Conservation (phyloP, 1,284 basidiomycete genomes). For the Hypsizygus ulmarius region DNA sequence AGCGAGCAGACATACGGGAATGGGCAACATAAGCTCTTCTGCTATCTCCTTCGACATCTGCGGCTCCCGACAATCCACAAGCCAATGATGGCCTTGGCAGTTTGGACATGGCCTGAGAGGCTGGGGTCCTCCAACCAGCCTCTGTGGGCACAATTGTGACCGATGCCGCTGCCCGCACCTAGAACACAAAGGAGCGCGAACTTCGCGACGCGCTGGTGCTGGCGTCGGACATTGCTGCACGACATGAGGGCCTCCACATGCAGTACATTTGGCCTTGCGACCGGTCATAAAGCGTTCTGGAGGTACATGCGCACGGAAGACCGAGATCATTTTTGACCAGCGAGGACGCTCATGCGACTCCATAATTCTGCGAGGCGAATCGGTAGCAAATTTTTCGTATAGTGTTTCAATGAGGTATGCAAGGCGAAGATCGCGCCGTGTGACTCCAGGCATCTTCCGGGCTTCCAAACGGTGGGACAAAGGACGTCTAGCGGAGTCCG, state of each 20-base stretch:
- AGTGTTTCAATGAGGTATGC: conserved; percentile 36
- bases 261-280: too few relatives aligned
- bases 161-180: too few relatives aligned
- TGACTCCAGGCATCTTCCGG: conserved; percentile 32
- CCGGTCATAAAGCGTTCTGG: too few relatives aligned
- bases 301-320: too few relatives aligned
- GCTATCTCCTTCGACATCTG: conserved; percentile 9
- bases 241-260: too few relatives aligned
- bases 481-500: conserved; percentile 17
- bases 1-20: conserved; percentile 2
- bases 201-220: too few relatives aligned
- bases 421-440: conserved; percentile 52
- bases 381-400: conserved; percentile 11
- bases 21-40: conserved; percentile 9
- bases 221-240: too few relatives aligned
- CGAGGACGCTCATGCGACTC: too few relatives aligned
- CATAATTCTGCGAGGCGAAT: not conserved
- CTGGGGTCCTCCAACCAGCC: too few relatives aligned
- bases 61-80: conserved; percentile 17
- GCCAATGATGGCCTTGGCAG: conserved; percentile 20
- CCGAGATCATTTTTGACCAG: too few relatives aligned
- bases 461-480: conserved; percentile 9
- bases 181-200: too few relatives aligned
- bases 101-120: conserved; percentile 15
- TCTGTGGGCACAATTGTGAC: conserved; percentile 4